A percentile compares a stretch with the other conserved stretches of the same genome.
Evolutionary conservation across 2,329 filamentous ascomycete species (phyloP).

Genomic region (Fusarium graminum): DNA sequence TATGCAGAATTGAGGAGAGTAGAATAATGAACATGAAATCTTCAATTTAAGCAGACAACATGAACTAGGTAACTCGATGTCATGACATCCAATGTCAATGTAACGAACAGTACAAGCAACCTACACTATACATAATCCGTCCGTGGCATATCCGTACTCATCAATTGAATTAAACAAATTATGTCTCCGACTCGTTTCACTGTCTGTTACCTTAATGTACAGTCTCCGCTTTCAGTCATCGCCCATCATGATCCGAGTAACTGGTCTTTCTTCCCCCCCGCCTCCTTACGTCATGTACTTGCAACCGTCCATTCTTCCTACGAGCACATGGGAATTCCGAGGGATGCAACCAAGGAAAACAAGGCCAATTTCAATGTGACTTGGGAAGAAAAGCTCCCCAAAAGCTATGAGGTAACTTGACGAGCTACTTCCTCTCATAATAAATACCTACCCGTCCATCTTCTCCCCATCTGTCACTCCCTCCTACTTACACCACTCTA

Average conservation of each 20-base stretch:
- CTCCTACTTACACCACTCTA: neutral
- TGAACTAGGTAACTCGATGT: too few relatives aligned
- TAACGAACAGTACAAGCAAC: too few relatives aligned
- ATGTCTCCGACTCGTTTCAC: neutral
- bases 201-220: slow-evolving; percentile 1
- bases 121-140: too few relatives aligned
- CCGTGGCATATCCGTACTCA: slow-evolving; percentile 3
- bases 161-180: slow-evolving; percentile 1
- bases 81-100: too few relatives aligned
- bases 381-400: slow-evolving; percentile 18
- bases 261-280: slow-evolving; percentile 24
- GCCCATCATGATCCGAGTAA: slow-evolving; percentile 33
- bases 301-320: slow-evolving; percentile 33
- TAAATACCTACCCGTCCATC: slow-evolving; percentile 41
- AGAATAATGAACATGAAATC: too few relatives aligned
- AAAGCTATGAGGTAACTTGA: slow-evolving; percentile 19
- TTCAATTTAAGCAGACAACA: too few relatives aligned
- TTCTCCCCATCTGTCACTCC: slow-evolving; percentile 23
- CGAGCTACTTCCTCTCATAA: slow-evolving; percentile 15
- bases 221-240: slow-evolving; percentile 26
- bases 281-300: slow-evolving; percentile 50
- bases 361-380: slow-evolving; percentile 13
- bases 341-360: slow-evolving; percentile 28
- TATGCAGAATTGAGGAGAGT: neutral
- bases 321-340: slow-evolving; percentile 38